These are phyloP conservation scores for Tribonema minus DNA, from an alignment of 108 stramenopile genomes.

Conservation along the genomic window DNA sequence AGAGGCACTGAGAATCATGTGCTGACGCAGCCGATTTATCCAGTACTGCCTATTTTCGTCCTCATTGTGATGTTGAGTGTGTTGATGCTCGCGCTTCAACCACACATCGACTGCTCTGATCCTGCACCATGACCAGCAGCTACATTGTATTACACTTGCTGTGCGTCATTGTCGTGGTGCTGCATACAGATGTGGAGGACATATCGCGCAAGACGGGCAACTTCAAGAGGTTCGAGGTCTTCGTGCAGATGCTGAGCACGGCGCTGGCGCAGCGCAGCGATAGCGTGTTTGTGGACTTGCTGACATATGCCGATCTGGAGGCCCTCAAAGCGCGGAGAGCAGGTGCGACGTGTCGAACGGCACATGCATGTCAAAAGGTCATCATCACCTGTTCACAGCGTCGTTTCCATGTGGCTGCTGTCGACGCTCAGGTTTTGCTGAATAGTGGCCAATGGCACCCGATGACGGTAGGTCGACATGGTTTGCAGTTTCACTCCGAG, in stretches of 20 bases:
- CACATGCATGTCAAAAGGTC: too few species aligned
- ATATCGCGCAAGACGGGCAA: conserved; percentile 62
- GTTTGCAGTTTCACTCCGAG: too few species aligned
- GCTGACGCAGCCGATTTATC: too few species aligned
- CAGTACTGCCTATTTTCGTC: neutral
- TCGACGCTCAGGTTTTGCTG: too few species aligned
- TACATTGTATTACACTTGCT: neutral
- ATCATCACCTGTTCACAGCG: too few species aligned
- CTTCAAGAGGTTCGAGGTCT: conserved; percentile 59
- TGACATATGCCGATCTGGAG: conserved; percentile 55
- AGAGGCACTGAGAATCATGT: too few species aligned
- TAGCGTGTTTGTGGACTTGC: conserved; percentile 52
- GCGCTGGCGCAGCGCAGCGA: conserved; percentile 39
- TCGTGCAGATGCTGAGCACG: conserved; percentile 58
- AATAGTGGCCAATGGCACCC: too few species aligned
- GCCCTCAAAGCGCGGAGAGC: too few species aligned
- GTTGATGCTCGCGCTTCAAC: neutral
- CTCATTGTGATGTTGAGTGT: neutral
- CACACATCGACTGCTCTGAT: neutral
- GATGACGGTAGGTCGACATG: too few species aligned
- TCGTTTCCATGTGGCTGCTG: too few species aligned
- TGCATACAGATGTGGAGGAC: conserved; percentile 45
- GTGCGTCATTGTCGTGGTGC: neutral
- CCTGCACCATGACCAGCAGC: neutral
- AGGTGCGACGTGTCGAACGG: too few species aligned